These are phyloP conservation scores for Botrytis squamosa DNA, from an alignment of 2,329 filamentous ascomycete species.

Conservation along the genomic window DNA sequence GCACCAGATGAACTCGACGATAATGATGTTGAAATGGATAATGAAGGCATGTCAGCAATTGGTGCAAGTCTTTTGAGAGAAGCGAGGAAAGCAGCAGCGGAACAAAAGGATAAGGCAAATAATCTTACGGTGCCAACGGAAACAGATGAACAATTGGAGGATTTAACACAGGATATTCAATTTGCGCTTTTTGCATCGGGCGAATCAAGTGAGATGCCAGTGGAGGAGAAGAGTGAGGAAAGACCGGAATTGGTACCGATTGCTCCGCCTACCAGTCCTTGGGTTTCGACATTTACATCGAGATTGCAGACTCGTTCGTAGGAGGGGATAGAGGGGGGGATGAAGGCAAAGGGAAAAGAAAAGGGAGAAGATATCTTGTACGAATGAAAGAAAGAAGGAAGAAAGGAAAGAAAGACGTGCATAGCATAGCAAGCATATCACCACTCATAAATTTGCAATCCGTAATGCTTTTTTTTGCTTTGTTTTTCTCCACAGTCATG, in stretches of 20 bases:
- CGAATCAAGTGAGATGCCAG: background rate
- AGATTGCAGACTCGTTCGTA: conserved; percentile 8
- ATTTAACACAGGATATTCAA: conserved; percentile 13
- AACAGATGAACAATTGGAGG: conserved; percentile 2
- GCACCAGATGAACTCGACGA: conserved; percentile 61
- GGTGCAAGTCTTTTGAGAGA: conserved; percentile 34
- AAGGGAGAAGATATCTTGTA: background rate
- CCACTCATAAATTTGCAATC: conserved; percentile 6
- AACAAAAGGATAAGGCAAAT: conserved; percentile 14
- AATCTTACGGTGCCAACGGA: background rate
- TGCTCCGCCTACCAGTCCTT: conserved; percentile 7
- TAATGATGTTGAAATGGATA: conserved; percentile 30
- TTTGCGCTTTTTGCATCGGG: conserved; percentile 3
- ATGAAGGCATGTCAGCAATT: conserved; percentile 37
- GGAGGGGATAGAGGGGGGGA: too few relatives aligned
- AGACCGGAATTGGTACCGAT: background rate
- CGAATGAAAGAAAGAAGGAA: background rate
- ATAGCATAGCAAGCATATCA: conserved; percentile 1
- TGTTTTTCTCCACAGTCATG: background rate
- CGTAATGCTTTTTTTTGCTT: background rate
- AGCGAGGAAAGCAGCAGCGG: conserved; percentile 32
- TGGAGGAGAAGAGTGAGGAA: background rate
- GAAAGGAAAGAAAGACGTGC: background rate
- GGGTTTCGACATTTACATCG: conserved; percentile 7
- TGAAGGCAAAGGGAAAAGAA: background rate